These are phyloP conservation scores for Schizophyllum commune DNA, from an alignment of 1,284 basidiomycete genomes.

Conservation along the genomic window DNA sequence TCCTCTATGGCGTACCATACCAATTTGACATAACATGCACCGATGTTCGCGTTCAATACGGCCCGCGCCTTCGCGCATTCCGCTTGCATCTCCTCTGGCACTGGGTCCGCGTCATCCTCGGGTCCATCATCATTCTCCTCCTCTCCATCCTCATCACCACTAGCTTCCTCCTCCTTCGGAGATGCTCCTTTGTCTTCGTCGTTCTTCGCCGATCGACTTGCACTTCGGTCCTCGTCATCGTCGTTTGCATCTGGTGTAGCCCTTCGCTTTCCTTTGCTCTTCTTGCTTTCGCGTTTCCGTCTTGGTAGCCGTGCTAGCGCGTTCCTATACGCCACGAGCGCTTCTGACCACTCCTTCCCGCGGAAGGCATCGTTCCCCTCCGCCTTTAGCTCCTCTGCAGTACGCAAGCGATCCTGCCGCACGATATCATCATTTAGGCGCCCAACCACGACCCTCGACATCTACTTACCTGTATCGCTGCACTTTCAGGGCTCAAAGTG, in stretches of 20 bases:
- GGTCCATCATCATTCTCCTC: conserved; percentile 13
- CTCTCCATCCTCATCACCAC: conserved; percentile 3
- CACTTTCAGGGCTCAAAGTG: conserved; percentile 24
- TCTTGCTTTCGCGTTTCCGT: conserved; percentile 16
- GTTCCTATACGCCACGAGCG: conserved; percentile 52
- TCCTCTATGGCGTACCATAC: conserved; percentile 32
- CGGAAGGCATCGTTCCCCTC: conserved; percentile 51
- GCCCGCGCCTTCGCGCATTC: conserved; percentile 49
- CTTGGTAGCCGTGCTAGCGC: conserved; percentile 53
- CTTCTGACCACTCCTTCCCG: conserved; percentile 52
- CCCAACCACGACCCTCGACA: neutral
- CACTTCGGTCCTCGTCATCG: conserved; percentile 9
- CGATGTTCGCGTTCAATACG: conserved; percentile 72
- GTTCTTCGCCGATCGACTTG: conserved; percentile 14
- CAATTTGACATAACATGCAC: conserved; percentile 70
- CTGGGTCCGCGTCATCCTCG: conserved; percentile 18
- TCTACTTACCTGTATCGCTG: conserved; percentile 21
- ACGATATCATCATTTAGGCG: neutral
- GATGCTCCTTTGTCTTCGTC: conserved; percentile 13
- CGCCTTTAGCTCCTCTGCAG: conserved; percentile 52
- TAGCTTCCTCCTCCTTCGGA: conserved; percentile 9
- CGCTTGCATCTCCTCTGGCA: conserved; percentile 31
- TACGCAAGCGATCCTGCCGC: conserved; percentile 34
- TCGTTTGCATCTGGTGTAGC: neutral
- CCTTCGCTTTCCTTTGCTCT: neutral